Percentiles rank a stretch among this genome's conserved stretches.
Conservation (phyloP, 1,284 basidiomycete species). For the Thelephora terrestris region DNA sequence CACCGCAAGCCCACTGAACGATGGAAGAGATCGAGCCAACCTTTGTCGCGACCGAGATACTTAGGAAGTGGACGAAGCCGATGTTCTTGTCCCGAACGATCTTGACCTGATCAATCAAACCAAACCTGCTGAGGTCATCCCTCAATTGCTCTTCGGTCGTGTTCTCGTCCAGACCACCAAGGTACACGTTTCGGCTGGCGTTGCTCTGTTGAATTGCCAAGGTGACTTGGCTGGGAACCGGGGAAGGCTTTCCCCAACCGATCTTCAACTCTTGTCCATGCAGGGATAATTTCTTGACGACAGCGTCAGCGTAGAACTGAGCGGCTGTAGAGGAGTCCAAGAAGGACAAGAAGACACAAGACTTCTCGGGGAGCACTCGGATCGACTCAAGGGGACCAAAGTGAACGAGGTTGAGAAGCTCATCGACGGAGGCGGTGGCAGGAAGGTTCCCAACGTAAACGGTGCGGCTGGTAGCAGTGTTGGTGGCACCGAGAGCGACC, state of each 20-base stretch:
- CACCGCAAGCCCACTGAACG: background rate
- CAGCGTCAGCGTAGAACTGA: constrained; percentile 91
- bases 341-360: constrained; percentile 97
- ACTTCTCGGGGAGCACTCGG: constrained; percentile 94
- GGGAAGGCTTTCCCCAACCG: constrained; percentile 88
- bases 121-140: constrained; percentile 81
- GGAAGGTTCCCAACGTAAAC: constrained; percentile 98
- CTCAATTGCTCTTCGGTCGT: constrained; percentile 84
- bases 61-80: constrained; percentile 93
- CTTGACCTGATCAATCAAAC: constrained; percentile 97
- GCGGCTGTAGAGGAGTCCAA: constrained; percentile 85
- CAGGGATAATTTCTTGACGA: constrained; percentile 83
- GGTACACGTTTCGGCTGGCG: constrained; percentile 88
- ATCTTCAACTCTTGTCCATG: constrained; percentile 93
- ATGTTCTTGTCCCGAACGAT: constrained; percentile 97
- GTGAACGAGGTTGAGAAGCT: constrained; percentile 94
- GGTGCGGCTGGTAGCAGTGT: constrained; percentile 70
- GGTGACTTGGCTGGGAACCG: constrained; percentile 77
- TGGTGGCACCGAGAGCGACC: constrained; percentile 54
- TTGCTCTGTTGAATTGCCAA: constrained; percentile 84
- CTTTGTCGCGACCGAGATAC: constrained; percentile 88
- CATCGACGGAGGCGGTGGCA: constrained; percentile 92
- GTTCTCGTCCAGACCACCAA: constrained; percentile 82
- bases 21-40: constrained; percentile 29
- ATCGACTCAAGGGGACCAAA: constrained; percentile 96